A percentile compares a stretch with the other conserved stretches of the same genome.
Conservation (phyloP, 768 basidiomycete species). For the Candolleomyces aberdarensis region DNA sequence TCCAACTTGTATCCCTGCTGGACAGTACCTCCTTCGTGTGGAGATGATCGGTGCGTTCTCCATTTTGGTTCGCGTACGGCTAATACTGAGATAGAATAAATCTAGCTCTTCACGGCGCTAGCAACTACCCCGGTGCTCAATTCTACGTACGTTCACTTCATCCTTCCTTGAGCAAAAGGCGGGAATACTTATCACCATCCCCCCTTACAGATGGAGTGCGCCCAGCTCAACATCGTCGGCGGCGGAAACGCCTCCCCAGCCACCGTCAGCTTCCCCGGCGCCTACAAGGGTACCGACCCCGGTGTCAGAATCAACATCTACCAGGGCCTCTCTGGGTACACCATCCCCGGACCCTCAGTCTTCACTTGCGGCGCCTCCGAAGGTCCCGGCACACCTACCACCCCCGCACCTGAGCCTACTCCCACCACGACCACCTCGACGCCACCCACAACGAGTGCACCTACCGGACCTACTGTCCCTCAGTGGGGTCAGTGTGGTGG, state of each 20-base stretch:
- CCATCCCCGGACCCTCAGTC: constrained; percentile 38
- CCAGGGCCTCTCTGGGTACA: constrained; percentile 32
- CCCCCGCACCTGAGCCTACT: constrained; percentile 10
- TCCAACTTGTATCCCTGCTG: constrained; percentile 42
- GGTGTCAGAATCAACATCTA: constrained; percentile 48
- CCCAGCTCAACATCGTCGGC: constrained; percentile 43
- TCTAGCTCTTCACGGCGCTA: constrained; percentile 42
- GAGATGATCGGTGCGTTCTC: constrained; percentile 45
- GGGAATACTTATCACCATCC: background rate
- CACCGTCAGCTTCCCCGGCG: constrained; percentile 47
- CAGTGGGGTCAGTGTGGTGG: constrained; percentile 45
- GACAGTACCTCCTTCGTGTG: constrained; percentile 47
- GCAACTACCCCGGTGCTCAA: constrained; percentile 52
- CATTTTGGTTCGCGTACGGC: too few relatives aligned
- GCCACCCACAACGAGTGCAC: constrained; percentile 16
- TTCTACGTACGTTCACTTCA: constrained; percentile 40
- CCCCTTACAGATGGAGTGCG: constrained; percentile 41
- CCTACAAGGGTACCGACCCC: constrained; percentile 43
- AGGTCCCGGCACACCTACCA: too few relatives aligned
- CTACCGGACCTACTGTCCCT: constrained; percentile 21
- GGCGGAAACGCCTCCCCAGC: constrained; percentile 37
- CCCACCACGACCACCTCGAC: background rate
- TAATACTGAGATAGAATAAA: background rate
- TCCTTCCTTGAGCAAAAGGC: background rate
- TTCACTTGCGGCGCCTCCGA: constrained; percentile 31